phyloP scores from a whole-genome alignment of 106 monocot genomes.

The Platanthera guangdongensis region DNA sequence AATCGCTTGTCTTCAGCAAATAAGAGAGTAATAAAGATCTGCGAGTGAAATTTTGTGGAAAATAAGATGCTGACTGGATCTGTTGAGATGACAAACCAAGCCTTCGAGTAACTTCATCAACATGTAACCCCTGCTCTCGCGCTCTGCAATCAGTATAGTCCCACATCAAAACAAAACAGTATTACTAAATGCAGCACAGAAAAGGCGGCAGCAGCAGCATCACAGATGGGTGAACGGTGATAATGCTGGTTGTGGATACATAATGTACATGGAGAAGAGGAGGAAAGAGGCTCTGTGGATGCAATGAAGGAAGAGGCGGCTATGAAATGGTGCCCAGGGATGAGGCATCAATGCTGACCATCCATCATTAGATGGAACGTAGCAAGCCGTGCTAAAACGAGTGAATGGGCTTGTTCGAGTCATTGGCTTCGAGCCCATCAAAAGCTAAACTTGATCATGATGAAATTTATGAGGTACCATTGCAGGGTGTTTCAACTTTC shows the following conservation, averaged over 20 bases:
- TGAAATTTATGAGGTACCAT: too few species aligned
- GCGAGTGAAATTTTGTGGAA: not conserved
- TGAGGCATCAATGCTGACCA: too few species aligned
- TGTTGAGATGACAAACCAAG: slow-evolving; percentile 30
- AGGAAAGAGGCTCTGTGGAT: not conserved
- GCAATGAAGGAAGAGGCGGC: too few species aligned
- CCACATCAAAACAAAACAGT: not conserved
- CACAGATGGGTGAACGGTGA: not conserved
- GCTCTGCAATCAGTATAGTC: slow-evolving; percentile 20
- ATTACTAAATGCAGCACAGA: not conserved
- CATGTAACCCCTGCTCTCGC: slow-evolving; percentile 57
- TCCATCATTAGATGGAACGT: too few species aligned
- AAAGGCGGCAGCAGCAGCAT: not conserved
- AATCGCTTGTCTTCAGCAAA: not conserved
- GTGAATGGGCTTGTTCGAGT: too few species aligned
- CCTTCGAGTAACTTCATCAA: slow-evolving; percentile 46
- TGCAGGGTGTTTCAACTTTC: too few species aligned
- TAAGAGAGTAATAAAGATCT: not conserved
- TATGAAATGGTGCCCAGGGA: not conserved
- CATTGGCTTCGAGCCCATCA: too few species aligned
- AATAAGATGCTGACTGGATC: slow-evolving; percentile 31
- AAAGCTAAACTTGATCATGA: too few species aligned
- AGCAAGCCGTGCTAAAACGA: too few species aligned
- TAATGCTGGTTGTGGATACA: too few species aligned
- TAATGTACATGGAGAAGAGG: not conserved